Conservation (phyloP, 1,284 basidiomycete species). For the Mycena citricolor region DNA sequence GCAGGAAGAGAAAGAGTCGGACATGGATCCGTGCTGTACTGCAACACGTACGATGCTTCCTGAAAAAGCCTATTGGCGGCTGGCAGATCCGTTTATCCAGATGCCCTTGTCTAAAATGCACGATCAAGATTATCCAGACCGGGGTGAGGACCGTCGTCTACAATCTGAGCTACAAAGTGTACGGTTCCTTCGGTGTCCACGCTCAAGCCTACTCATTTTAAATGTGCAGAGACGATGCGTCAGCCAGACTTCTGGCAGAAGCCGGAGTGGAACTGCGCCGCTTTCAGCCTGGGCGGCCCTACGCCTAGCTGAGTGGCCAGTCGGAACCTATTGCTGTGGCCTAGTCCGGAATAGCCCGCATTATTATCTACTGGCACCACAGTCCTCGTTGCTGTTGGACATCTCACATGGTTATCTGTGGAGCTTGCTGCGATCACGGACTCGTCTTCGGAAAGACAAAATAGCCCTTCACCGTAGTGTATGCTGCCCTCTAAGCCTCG, state of each 20-base stretch:
- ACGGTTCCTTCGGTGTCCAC: slow-evolving; percentile 26
- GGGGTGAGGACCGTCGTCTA: slow-evolving; percentile 95
- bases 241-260: slow-evolving; percentile 72
- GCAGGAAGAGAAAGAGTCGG: slow-evolving; percentile 87
- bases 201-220: slow-evolving; percentile 1
- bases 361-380: too few species aligned
- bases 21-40: slow-evolving; percentile 85
- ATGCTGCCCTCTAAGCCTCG: too few species aligned
- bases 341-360: too few species aligned
- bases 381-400: too few species aligned
- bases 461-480: too few species aligned
- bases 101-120: slow-evolving; percentile 96
- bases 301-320: too few species aligned
- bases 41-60: slow-evolving; percentile 75
- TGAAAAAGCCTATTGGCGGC: too few species aligned
- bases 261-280: slow-evolving; percentile 79
- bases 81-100: slow-evolving; percentile 40
- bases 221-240: slow-evolving; percentile 75
- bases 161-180: slow-evolving; percentile 95
- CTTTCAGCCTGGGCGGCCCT: slow-evolving; percentile 51
- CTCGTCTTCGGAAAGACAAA: too few species aligned
- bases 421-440: too few species aligned
- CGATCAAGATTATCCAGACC: slow-evolving; percentile 95
- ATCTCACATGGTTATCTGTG: too few species aligned
- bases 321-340: too few species aligned